phyloP scores from a whole-genome alignment of 1,284 basidiomycete genomes.

The Cystobasidium slooffiae region DNA sequence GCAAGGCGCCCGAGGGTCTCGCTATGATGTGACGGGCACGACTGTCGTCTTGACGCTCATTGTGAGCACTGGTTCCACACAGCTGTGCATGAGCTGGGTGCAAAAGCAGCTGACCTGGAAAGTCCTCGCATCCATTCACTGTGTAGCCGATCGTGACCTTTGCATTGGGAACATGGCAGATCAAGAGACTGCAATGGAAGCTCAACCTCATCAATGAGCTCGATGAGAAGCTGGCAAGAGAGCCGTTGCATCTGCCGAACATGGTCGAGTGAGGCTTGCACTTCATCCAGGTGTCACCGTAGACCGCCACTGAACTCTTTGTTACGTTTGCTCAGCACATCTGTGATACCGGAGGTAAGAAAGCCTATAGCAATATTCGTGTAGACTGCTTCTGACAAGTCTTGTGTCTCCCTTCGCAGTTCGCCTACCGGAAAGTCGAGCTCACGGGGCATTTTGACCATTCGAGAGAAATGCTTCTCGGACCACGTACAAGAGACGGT shows the following conservation, averaged over 20 bases:
- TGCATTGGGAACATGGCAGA: conserved; percentile 91
- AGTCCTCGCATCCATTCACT: neutral
- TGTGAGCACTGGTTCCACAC: neutral
- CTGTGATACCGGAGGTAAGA: conserved; percentile 37
- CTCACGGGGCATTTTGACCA: conserved; percentile 79
- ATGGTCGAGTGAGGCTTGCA: conserved; percentile 77
- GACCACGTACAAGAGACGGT: conserved; percentile 86
- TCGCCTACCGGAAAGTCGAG: conserved; percentile 79
- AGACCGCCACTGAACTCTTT: conserved; percentile 11
- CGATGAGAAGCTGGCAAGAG: conserved; percentile 82
- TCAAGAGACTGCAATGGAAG: conserved; percentile 91
- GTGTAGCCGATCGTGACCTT: conserved; percentile 78
- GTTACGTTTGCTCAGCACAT: conserved; percentile 18
- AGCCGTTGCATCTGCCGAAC: conserved; percentile 77
- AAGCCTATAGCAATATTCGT: neutral
- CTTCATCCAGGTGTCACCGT: neutral
- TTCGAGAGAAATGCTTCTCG: conserved; percentile 75
- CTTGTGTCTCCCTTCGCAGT: conserved; percentile 64
- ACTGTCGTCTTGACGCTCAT: conserved; percentile 37
- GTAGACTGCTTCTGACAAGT: neutral
- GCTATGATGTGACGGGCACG: conserved; percentile 41
- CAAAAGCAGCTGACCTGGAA: neutral
- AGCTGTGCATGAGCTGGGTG: neutral
- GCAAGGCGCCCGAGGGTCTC: neutral
- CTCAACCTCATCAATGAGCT: conserved; percentile 90